Conservation (phyloP, 1,284 basidiomycete species). For the Grifola frondosa region DNA sequence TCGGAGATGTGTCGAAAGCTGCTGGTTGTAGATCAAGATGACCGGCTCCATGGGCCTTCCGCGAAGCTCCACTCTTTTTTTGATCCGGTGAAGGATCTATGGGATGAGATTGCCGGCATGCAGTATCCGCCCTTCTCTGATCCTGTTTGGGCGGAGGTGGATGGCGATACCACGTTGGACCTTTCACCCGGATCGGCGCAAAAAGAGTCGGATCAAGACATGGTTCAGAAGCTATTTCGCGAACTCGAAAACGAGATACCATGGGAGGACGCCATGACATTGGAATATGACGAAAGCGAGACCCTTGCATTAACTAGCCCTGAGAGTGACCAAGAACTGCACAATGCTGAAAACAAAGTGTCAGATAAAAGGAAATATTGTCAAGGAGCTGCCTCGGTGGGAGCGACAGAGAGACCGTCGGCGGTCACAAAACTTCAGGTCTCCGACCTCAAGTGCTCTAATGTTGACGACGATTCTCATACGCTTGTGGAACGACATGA, state of each 20-base stretch:
- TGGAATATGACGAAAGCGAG: too few species aligned
- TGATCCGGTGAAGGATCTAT: slow-evolving; percentile 8
- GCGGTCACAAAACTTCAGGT: too few species aligned
- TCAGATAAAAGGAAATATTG: too few species aligned
- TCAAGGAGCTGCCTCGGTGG: too few species aligned
- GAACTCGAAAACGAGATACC: neutral
- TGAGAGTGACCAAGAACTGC: neutral
- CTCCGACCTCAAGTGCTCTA: too few species aligned
- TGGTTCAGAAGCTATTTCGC: neutral
- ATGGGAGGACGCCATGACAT: neutral
- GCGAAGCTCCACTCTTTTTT: slow-evolving; percentile 17
- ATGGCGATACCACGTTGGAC: slow-evolving; percentile 14
- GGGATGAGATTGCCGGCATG: slow-evolving; percentile 17
- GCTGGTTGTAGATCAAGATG: slow-evolving; percentile 5
- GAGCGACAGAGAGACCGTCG: too few species aligned
- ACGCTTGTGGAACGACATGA: too few species aligned
- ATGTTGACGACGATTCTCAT: too few species aligned
- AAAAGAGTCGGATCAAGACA: neutral
- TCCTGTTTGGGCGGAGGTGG: slow-evolving; percentile 10
- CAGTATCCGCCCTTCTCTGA: slow-evolving; percentile 14
- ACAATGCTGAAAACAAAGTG: too few species aligned
- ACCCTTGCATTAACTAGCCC: neutral
- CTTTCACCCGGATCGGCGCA: neutral
- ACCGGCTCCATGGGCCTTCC: slow-evolving; percentile 11
- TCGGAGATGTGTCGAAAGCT: too few species aligned